These are phyloP conservation scores for Podospora anserina DNA, from an alignment of 495 filamentous ascomycete genomes.

Conservation along the genomic window DNA sequence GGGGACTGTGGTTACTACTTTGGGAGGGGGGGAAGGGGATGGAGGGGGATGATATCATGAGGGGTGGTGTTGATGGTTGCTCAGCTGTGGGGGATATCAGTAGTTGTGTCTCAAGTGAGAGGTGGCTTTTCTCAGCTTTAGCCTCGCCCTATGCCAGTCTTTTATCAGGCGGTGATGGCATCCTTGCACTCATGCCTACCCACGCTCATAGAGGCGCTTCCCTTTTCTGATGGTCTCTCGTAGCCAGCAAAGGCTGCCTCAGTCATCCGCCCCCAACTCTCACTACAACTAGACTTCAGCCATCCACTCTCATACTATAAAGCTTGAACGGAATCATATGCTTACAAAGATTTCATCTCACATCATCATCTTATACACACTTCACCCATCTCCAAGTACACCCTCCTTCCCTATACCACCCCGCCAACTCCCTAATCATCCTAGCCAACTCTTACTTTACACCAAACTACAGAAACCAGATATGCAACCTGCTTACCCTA, in stretches of 20 bases:
- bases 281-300: neutral
- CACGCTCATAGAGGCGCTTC: too few species aligned
- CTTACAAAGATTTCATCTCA: neutral
- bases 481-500: neutral
- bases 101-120: neutral
- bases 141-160: neutral
- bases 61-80: neutral
- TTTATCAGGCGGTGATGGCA: neutral
- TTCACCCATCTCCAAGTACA: neutral
- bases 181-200: neutral
- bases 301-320: neutral
- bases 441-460: neutral
- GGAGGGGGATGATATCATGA: neutral
- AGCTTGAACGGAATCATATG: neutral
- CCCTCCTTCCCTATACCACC: neutral
- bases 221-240: neutral
- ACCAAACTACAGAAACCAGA: neutral
- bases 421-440: neutral
- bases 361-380: neutral
- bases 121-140: neutral
- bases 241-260: neutral
- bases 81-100: neutral
- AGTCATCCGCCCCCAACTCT: neutral
- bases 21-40: neutral
- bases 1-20: neutral